A percentile compares a stretch with the other conserved stretches of the same genome.
These are phyloP conservation scores for Madurella fahalii DNA, from an alignment of 2,329 filamentous ascomycete genomes.

Conservation along the genomic window DNA sequence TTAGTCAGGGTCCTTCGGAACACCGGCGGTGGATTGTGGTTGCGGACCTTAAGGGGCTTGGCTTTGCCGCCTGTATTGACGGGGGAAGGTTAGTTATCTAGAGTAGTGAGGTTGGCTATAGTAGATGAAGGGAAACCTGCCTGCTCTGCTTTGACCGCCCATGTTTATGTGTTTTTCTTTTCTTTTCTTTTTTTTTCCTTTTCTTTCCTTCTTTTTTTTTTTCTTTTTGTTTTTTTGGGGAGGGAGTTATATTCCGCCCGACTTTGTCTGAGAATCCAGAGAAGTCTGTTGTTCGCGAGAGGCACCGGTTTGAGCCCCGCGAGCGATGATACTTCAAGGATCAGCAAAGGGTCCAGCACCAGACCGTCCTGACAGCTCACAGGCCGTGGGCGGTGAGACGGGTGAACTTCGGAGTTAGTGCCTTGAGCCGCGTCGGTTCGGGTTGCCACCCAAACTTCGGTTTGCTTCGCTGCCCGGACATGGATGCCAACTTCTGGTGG, in stretches of 20 bases:
- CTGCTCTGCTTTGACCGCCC: slow-evolving; percentile 65
- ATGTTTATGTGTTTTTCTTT: slow-evolving; percentile 45
- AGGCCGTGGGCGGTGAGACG: slow-evolving; percentile 17
- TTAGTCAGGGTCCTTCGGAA: no score
- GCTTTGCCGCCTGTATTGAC: slow-evolving; percentile 64
- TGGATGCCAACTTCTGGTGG: no score
- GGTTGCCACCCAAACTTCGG: no score
- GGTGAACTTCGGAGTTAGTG: slow-evolving; percentile 10
- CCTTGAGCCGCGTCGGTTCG: no score
- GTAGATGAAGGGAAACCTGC: slow-evolving; percentile 35
- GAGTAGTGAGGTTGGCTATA: slow-evolving; percentile 10
- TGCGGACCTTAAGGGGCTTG: slow-evolving; percentile 68
- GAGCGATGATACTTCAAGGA: no score
- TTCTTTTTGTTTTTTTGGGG: no score
- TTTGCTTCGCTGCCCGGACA: no score
- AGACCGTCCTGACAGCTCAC: neutral
- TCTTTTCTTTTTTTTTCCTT: slow-evolving; percentile 27
- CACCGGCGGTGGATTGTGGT: neutral
- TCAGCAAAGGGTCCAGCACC: neutral
- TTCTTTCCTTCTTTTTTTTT: slow-evolving; percentile 29
- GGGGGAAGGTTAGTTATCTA: slow-evolving; percentile 4
- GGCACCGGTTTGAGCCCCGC: no score
- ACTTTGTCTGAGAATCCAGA: no score
- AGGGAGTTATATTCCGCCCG: neutral
- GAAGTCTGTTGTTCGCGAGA: no score